A percentile compares a stretch with the other conserved stretches of the same genome.
Evolutionary conservation across 148 eudicot species (phyloP).

Genomic region (Nepenthes gracilis): DNA sequence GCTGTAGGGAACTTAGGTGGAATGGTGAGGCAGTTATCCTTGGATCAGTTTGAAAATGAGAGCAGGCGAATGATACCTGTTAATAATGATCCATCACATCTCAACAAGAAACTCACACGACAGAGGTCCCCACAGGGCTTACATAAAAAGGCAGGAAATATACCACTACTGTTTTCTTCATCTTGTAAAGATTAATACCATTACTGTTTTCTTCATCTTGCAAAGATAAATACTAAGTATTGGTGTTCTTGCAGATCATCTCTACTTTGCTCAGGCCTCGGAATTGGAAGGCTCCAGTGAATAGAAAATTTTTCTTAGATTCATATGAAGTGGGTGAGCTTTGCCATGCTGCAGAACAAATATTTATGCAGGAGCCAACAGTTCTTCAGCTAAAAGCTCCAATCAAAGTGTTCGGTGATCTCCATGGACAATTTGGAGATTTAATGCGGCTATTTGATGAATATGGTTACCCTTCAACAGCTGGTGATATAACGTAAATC

Average conservation of each 20-base stretch:
- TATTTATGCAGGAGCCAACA: conserved; percentile 88
- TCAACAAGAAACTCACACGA: conserved; percentile 50
- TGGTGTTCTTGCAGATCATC: conserved; percentile 49
- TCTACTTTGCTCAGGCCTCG: conserved; percentile 87
- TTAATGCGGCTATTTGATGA: conserved; percentile 95
- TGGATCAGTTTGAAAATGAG: conserved; percentile 98
- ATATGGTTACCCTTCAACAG: conserved; percentile 97
- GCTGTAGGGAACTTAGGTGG: conserved; percentile 80
- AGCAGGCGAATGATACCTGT: conserved; percentile 82
- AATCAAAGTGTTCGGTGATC: conserved; percentile 96
- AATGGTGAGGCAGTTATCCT: conserved; percentile 88
- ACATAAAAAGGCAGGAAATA: conserved; percentile 73
- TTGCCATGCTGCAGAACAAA: conserved; percentile 95
- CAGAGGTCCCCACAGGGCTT: conserved; percentile 92
- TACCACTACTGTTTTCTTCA: background rate
- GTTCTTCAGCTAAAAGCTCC: conserved; percentile 97
- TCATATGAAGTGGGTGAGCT: conserved; percentile 96
- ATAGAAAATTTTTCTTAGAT: conserved; percentile 90
- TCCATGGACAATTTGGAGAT: conserved; percentile 97
- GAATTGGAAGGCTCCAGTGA: conserved; percentile 82
- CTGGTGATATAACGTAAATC: conserved; percentile 93
- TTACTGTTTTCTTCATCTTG: background rate
- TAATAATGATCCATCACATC: conserved; percentile 43
- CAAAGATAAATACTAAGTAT: background rate
- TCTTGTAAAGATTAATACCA: background rate